Percentiles rank a stretch among this genome's conserved stretches.
Evolutionary conservation across 768 basidiomycete species (phyloP).

Genomic region (Piloderma croceum): DNA sequence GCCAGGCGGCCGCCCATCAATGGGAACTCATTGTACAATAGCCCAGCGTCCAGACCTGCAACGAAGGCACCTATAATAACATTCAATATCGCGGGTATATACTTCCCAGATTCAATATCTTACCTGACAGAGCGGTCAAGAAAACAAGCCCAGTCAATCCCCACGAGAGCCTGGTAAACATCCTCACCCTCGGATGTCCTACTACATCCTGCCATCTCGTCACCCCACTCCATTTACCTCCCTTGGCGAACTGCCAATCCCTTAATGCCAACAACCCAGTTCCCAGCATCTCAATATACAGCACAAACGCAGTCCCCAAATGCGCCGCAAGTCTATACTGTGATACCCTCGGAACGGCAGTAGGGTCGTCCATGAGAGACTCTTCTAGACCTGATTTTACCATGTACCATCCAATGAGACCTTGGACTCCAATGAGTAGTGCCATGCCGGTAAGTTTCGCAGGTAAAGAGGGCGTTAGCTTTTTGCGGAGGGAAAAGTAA

Average conservation of each 20-base stretch:
- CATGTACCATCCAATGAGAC: constrained; percentile 98
- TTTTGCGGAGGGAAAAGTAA: constrained; percentile 71
- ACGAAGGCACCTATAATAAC: constrained; percentile 81
- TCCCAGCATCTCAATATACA: constrained; percentile 92
- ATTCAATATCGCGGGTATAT: background rate
- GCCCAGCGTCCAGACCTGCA: constrained; percentile 92
- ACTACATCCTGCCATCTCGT: constrained; percentile 42
- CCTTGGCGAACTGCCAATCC: constrained; percentile 70
- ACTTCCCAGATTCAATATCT: constrained; percentile 10
- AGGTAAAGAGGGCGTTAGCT: constrained; percentile 59
- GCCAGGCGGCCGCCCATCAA: constrained; percentile 85
- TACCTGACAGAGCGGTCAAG: constrained; percentile 89
- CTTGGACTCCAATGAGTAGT: constrained; percentile 83
- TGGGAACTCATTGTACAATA: constrained; percentile 98
- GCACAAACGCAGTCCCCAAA: constrained; percentile 80
- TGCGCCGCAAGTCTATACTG: constrained; percentile 97
- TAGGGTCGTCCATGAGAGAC: constrained; percentile 70
- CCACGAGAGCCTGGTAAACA: constrained; percentile 56
- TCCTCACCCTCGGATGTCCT: constrained; percentile 48
- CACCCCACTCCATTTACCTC: constrained; percentile 54
- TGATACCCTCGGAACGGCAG: constrained; percentile 88
- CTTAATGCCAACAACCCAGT: constrained; percentile 69
- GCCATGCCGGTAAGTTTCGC: constrained; percentile 67
- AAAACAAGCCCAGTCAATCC: constrained; percentile 75
- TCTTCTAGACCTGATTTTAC: constrained; percentile 93